Conservation (phyloP, 768 basidiomycete species). For the Amanita polypyramis region DNA sequence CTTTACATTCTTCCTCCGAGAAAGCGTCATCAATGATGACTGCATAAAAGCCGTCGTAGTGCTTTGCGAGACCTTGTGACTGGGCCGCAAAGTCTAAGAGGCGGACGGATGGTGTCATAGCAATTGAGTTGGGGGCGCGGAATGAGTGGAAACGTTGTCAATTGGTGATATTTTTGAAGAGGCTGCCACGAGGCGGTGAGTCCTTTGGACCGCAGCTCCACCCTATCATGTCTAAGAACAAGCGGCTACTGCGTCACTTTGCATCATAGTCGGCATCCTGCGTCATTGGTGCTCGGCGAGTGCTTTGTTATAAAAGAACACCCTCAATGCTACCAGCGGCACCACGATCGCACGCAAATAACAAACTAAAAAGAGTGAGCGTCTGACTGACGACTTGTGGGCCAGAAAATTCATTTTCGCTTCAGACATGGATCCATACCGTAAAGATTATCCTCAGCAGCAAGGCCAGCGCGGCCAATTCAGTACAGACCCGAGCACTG, state of each 20-base stretch:
- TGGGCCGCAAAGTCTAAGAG: conserved; percentile 19
- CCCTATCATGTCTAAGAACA: not conserved
- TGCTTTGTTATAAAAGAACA: not conserved
- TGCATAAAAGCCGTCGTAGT: conserved; percentile 25
- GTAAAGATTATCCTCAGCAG: not conserved
- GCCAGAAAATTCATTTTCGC: not conserved
- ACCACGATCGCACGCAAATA: not conserved
- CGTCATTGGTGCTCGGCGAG: not conserved
- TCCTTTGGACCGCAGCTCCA: too few species aligned
- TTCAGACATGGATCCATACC: not conserved
- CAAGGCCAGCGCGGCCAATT: not conserved
- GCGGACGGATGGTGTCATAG: conserved; percentile 5
- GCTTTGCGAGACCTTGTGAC: conserved; percentile 15
- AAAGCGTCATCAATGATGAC: conserved; percentile 28
- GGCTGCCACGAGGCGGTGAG: too few species aligned
- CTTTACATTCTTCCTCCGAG: conserved; percentile 23
- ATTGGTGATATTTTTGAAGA: too few species aligned
- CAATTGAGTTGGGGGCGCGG: not conserved
- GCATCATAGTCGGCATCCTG: conserved; percentile 1
- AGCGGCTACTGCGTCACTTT: not conserved
- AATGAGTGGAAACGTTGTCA: too few species aligned
- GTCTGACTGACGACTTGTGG: not conserved
- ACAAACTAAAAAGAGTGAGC: not conserved
- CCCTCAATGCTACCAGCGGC: not conserved
- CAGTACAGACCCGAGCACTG: not conserved